Evolutionary conservation across 164 flowering plant genomes (phyloP), one percentile per base, ranked within the genome.

Genomic region (Magnolia sinica): DNA sequence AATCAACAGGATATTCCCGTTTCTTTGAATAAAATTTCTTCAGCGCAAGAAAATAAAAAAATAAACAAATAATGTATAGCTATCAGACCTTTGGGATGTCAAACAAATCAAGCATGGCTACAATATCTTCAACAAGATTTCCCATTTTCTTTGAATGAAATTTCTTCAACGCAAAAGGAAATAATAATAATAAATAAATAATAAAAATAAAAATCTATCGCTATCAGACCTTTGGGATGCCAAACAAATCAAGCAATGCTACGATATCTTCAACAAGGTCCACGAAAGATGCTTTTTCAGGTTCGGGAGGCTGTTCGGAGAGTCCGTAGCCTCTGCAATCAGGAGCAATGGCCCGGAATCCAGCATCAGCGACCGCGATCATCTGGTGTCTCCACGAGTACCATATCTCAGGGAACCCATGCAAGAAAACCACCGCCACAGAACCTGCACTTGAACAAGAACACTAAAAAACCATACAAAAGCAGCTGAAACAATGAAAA

Each of bases 301-400:
- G 83, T 23, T 84, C 74, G 0, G 86, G 71, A 20, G 90, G 89
- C 18, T 77, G 82, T 14, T 90, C 88, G 8, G 94, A 90, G 29
- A 87, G 85, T 22, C 94, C 94, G 74, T 90, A 90, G 16, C 92
- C 92, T 52, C 89, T 83, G 73, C 74, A 88, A 76, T 90, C 94
- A 1, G 84, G 78, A 4, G 90, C 90, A 0, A 90, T 80, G 6
- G 89, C 89, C 6, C 92, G 76, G 67, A 76, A 86, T 6, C 90
- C 89, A 10, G 87, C 86, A 9, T 84, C 72, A 0, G 92, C 87
- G 0, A 82, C 85, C 0, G 86, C 90, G 4, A 89, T 37, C 91
- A 91, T 88, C 76, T 91, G 92, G 77, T 89, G 83, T 76, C 92
- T 66, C 94, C 90, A 91, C 23, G 94, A 81, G 76, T 88, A 88